Conservation (phyloP, 176 grass and related monocot genomes). For the Bothriochloa decipiens region DNA sequence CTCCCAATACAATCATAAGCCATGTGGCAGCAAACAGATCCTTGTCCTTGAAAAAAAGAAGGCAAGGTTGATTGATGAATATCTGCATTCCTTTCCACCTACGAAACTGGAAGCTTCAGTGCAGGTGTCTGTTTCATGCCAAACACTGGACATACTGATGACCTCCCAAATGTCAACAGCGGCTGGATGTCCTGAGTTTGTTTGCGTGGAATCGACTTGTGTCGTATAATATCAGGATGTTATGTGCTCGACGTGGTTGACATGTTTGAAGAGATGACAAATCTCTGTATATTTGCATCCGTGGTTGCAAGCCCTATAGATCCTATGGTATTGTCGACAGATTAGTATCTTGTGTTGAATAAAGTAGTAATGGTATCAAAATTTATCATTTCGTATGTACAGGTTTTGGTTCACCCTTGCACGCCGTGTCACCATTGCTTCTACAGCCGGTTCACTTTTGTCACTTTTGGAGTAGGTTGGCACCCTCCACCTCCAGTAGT, state of each 20-base stretch:
- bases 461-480: not conserved
- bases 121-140: not conserved
- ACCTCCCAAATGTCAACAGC: not conserved
- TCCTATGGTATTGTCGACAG: not conserved
- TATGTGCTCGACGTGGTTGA: not conserved
- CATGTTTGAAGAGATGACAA: not conserved
- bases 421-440: not conserved
- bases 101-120: not conserved
- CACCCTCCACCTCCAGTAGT: not conserved
- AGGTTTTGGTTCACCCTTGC: too few species aligned
- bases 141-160: not conserved
- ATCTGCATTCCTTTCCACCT: not conserved
- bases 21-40: not conserved
- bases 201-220: not conserved
- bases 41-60: not conserved
- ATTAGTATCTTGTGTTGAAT: not conserved
- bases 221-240: too few species aligned
- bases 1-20: not conserved
- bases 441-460: not conserved
- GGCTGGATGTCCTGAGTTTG: not conserved
- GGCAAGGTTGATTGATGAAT: not conserved
- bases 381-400: too few species aligned
- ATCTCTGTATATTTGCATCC: not conserved
- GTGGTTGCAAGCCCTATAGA: not conserved
- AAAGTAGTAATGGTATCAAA: not conserved